These are phyloP conservation scores for Termitomyces sp. DNA, from an alignment of 768 basidiomycete genomes.

Conservation along the genomic window DNA sequence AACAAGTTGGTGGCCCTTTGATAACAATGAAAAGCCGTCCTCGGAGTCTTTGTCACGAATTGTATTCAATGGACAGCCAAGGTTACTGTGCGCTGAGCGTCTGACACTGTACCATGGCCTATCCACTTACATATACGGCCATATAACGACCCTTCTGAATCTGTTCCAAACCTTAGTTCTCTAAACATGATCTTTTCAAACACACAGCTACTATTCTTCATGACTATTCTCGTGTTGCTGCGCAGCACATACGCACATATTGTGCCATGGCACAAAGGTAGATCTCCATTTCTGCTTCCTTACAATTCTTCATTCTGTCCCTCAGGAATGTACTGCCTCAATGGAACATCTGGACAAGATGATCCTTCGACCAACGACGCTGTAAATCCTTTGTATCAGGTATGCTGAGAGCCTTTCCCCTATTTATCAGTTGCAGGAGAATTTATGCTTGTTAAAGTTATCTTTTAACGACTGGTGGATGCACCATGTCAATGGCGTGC, in stretches of 20 bases:
- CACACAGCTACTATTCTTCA: background rate
- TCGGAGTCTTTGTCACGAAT: slow-evolving; percentile 5
- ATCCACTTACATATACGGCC: background rate
- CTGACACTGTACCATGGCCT: background rate
- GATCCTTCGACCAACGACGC: slow-evolving; percentile 37
- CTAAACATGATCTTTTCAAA: background rate
- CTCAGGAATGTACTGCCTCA: slow-evolving; percentile 42
- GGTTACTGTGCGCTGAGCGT: background rate
- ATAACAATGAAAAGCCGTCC: background rate
- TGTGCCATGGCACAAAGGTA: slow-evolving; percentile 17
- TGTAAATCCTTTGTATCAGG: slow-evolving; percentile 43
- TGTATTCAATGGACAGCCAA: background rate
- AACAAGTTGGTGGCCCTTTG: too few relatives aligned
- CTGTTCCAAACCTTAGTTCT: background rate
- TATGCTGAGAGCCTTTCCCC: slow-evolving; percentile 16
- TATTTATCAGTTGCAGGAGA: background rate
- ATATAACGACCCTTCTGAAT: background rate
- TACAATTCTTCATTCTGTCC: background rate
- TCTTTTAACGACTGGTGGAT: slow-evolving; percentile 24
- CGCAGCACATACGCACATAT: slow-evolving; percentile 13
- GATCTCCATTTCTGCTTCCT: background rate
- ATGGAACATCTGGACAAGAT: slow-evolving; percentile 29
- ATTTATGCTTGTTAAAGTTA: slow-evolving; percentile 3
- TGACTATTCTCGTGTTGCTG: slow-evolving; percentile 7
- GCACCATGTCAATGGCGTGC: slow-evolving; percentile 33